Base-by-base conservation (phyloP, 2,329 filamentous ascomycete species). In the Penicillium decumbens region DNA sequence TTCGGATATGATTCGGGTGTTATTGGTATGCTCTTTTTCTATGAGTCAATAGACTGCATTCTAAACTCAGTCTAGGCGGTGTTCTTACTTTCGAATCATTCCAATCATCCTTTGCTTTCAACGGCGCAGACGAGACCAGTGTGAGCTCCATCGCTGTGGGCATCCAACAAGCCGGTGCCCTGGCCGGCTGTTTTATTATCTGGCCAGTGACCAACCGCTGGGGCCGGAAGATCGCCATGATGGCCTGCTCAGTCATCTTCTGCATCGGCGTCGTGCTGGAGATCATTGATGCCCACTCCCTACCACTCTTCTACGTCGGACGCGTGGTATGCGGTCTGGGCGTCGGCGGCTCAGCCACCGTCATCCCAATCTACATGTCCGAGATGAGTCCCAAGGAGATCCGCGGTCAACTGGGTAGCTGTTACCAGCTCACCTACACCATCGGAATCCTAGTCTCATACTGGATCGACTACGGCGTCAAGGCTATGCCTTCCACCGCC, bases 401-500 rank as follows among this genome's bases (percentile, higher is more conserved):
- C 49, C 70, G 76, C 27, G 76, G 73, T 1, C 71, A 73, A 46
- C 68, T 79, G 15, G 76, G 77, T 2, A 74, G 70, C 42, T 78
- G 78, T 58, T 79, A 77, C 57, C 76, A 80, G 55, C 73, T 76
- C 47, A 75, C 77, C 52, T 80, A 72, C 54, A 76, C 74, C 0
- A 65, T 74, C 53, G 71, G 77, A 1, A 79, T 80, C 44, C 75
- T 79, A 39, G 65, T 71, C 0, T 76, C 74, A 3, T 80, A 80
- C 60, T 80, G 77, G 75, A 68, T 80, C 38, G 76, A 80, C 61
- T 80, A 79, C 47, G 76, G 56, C 1, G 57, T 67, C 9, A 63
- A 66, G 20, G 59, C 58, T 18, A 58, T 65, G 49, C 42, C 55
- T 3, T 29, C 51, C 3, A 67, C 35, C 5, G 54, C 73, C 0